Conservation (phyloP, 331 rosid species). For the Pyrus hybrid region DNA sequence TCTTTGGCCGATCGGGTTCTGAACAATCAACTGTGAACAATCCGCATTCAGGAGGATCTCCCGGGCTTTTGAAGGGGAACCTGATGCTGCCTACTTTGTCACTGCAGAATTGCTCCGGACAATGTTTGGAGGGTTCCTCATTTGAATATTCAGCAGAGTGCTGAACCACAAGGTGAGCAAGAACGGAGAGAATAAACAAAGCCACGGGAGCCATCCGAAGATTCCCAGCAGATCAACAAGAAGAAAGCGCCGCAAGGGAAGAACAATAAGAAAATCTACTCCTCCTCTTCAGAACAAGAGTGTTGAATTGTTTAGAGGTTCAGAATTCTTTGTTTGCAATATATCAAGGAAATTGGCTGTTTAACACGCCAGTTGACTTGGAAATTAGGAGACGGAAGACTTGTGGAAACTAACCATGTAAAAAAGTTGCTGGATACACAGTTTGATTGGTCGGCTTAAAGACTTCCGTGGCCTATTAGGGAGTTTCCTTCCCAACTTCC, state of each 20-base stretch:
- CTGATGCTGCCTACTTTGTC: neutral
- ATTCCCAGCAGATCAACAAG: neutral
- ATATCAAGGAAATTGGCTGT: neutral
- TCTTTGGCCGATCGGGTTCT: fast-evolving
- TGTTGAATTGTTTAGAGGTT: neutral
- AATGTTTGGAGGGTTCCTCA: neutral
- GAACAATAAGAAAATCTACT: neutral
- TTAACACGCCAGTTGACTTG: constrained; percentile 12
- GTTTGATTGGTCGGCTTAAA: neutral
- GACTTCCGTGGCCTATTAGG: too few species aligned
- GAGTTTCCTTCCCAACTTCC: neutral
- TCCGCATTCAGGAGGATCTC: constrained; percentile 12
- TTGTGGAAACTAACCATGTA: neutral
- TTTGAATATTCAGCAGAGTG: neutral
- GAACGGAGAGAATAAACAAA: constrained; percentile 1
- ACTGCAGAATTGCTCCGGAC: neutral
- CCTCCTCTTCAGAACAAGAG: neutral
- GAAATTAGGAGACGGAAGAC: constrained; percentile 5
- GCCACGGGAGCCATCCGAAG: constrained; percentile 1
- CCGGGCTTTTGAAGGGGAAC: constrained; percentile 19
- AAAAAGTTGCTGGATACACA: neutral
- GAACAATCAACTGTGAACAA: neutral
- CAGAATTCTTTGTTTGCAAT: neutral
- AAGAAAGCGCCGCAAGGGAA: neutral
- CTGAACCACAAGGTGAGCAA: neutral